These are phyloP conservation scores for Camellia lanceoleosa DNA, from an alignment of 148 eudicot species.

Conservation along the genomic window DNA sequence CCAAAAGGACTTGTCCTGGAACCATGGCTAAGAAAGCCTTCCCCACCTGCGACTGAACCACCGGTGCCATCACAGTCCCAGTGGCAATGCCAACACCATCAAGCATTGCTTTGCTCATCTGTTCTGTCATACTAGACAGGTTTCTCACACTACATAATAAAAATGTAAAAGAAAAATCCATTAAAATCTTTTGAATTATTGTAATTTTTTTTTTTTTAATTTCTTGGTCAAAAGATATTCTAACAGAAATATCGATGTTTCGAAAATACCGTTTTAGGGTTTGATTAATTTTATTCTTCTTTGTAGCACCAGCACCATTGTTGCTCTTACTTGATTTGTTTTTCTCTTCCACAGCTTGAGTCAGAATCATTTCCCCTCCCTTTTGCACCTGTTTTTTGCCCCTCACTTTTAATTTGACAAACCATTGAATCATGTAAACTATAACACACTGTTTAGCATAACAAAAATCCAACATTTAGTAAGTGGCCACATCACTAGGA, in stretches of 20 bases:
- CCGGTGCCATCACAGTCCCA: slow-evolving; percentile 70
- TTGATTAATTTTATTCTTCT: slow-evolving; percentile 44
- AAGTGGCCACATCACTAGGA: background rate
- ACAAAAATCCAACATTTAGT: background rate
- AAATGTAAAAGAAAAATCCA: background rate
- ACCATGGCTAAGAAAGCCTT: slow-evolving; percentile 64
- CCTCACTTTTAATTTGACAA: background rate
- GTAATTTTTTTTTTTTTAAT: too few relatives aligned
- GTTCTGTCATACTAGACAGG: slow-evolving; percentile 61
- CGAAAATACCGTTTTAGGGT: slow-evolving; percentile 63
- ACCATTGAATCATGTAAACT: background rate
- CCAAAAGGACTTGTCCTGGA: slow-evolving; percentile 83
- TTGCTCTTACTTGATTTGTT: slow-evolving; percentile 22
- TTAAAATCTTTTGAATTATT: too few relatives aligned
- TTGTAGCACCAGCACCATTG: slow-evolving; percentile 26
- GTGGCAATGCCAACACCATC: slow-evolving; percentile 71
- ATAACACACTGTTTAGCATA: too few relatives aligned
- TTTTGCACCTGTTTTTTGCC: slow-evolving; percentile 51
- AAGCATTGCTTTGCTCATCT: slow-evolving; percentile 79
- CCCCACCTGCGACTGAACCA: slow-evolving; percentile 72
- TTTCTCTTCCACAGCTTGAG: slow-evolving; percentile 29
- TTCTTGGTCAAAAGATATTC: background rate
- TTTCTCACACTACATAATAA: slow-evolving; percentile 47
- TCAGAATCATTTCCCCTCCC: slow-evolving; percentile 56
- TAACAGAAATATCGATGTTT: background rate